phyloP scores from a whole-genome alignment of 2,329 filamentous ascomycete genomes.

The Hymenoscyphus fructigenus region DNA sequence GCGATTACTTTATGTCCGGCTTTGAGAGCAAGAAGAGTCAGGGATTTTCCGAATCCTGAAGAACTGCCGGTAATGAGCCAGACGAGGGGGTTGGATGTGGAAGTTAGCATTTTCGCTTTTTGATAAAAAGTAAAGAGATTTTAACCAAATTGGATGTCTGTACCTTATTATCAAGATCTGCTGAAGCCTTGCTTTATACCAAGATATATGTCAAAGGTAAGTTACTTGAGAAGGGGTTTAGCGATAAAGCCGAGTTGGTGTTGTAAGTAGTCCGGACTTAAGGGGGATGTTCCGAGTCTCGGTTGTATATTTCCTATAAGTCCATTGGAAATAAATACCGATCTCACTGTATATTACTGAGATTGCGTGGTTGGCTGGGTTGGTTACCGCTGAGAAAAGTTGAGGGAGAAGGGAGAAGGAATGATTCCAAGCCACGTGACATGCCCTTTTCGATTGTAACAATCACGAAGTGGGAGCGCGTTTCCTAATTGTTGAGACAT shows the following conservation, averaged over 20 bases:
- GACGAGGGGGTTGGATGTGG: conserved; percentile 3
- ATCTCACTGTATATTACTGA: too few species aligned
- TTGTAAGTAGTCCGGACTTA: too few species aligned
- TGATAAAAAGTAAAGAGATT: not conserved
- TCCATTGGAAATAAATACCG: too few species aligned
- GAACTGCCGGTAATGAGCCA: conserved; percentile 26
- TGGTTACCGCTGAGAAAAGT: too few species aligned
- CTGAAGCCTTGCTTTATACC: not conserved
- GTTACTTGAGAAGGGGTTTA: not conserved
- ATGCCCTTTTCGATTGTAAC: too few species aligned
- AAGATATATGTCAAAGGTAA: not conserved
- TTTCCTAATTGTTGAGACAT: too few species aligned
- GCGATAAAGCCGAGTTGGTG: conserved; percentile 27
- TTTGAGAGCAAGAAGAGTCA: conserved; percentile 12
- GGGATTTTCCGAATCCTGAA: conserved; percentile 15
- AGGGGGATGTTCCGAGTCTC: too few species aligned
- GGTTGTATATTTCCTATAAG: too few species aligned
- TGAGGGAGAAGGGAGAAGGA: too few species aligned
- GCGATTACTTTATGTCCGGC: conserved; percentile 21
- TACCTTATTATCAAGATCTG: not conserved
- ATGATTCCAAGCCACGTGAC: too few species aligned
- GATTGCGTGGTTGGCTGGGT: too few species aligned
- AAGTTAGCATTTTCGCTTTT: not conserved
- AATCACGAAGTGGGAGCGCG: too few species aligned
- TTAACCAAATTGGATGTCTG: not conserved